phyloP scores from a whole-genome alignment of 2,329 filamentous ascomycete genomes.

The Cladosporium sp. region DNA sequence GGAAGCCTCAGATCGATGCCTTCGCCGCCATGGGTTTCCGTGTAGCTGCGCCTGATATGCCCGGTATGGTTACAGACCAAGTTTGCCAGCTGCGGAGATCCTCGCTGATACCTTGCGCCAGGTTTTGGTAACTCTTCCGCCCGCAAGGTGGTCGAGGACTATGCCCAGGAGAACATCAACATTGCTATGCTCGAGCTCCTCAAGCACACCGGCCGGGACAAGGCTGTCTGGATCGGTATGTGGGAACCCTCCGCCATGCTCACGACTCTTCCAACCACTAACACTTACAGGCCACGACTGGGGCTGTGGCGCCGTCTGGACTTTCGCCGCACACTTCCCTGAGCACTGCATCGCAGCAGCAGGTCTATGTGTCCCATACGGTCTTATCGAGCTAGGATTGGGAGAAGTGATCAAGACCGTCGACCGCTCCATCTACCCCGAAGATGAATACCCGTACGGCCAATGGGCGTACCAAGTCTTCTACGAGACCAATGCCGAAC shows the following conservation, averaged over 20 bases:
- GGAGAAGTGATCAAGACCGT: conserved; percentile 32
- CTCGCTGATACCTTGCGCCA: background rate
- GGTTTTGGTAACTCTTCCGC: conserved; percentile 35
- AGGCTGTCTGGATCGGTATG: conserved; percentile 44
- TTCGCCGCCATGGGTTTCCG: conserved; percentile 28
- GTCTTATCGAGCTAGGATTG: conserved; percentile 39
- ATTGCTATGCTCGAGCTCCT: conserved; percentile 36
- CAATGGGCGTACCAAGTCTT: conserved; percentile 35
- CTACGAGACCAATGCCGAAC: conserved; percentile 29
- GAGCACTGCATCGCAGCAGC: conserved; percentile 30
- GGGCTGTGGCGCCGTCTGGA: conserved; percentile 33
- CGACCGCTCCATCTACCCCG: conserved; percentile 45
- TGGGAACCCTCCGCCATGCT: background rate
- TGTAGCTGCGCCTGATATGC: conserved; percentile 31
- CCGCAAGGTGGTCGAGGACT: conserved; percentile 26
- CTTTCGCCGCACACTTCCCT: conserved; percentile 30
- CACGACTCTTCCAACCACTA: background rate
- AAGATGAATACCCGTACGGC: conserved; percentile 37
- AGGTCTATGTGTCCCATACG: conserved; percentile 38
- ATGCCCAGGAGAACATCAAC: conserved; percentile 29
- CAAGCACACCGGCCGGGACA: conserved; percentile 33
- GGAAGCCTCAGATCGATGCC: conserved; percentile 33
- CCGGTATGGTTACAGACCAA: conserved; percentile 10
- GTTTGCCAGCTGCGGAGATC: too few relatives aligned
- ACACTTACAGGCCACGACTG: conserved; percentile 37